These are phyloP conservation scores for Linnemannia hyalina DNA, from an alignment of 192 early-diverging fungal genomes.

Conservation along the genomic window DNA sequence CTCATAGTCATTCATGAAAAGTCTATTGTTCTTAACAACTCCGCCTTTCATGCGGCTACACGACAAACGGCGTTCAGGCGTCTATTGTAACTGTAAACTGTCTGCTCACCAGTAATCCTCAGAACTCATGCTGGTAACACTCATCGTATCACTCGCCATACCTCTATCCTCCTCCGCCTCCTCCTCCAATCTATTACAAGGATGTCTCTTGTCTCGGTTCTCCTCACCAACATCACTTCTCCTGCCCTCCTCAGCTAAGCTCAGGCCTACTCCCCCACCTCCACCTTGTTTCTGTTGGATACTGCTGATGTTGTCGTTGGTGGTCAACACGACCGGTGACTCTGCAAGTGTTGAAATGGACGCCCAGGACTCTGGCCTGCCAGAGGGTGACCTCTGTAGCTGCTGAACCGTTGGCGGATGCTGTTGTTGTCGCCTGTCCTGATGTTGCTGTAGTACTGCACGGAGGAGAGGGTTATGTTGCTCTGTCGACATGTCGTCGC, in stretches of 20 bases:
- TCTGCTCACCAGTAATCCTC: conserved; percentile 42
- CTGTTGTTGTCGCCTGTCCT: not conserved
- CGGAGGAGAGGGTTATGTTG: conserved; percentile 17
- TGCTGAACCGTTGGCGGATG: not conserved
- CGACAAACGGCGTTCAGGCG: no score
- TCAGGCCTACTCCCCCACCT: not conserved
- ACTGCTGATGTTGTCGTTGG: not conserved
- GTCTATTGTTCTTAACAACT: no score
- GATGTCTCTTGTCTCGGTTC: not conserved
- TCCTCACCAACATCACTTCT: not conserved
- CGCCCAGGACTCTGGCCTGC: conserved; percentile 24
- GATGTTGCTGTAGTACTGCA: not conserved
- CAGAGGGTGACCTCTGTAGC: not conserved
- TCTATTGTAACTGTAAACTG: no score
- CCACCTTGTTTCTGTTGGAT: not conserved
- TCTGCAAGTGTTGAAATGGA: conserved; percentile 18
- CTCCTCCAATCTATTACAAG: not conserved
- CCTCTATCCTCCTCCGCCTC: conserved; percentile 31
- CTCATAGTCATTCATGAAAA: no score
- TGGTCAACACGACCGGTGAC: not conserved
- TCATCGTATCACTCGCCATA: conserved; percentile 35
- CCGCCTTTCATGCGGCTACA: no score
- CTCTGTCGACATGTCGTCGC: not conserved
- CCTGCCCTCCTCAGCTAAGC: not conserved
- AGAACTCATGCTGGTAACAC: conserved; percentile 51